Conservation (phyloP, 176 grass and related monocot species). For the Hyparrhenia diplandra region DNA sequence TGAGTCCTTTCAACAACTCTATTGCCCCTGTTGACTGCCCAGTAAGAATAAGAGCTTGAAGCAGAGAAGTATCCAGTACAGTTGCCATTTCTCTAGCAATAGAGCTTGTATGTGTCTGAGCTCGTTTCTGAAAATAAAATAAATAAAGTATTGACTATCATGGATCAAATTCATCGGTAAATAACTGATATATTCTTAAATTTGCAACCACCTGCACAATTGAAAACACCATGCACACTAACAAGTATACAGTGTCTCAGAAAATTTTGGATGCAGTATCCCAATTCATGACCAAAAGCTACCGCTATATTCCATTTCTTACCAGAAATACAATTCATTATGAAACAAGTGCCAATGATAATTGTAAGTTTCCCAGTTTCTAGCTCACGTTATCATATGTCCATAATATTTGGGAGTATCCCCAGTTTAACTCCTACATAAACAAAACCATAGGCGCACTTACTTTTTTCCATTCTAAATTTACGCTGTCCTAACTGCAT, state of each 20-base stretch:
- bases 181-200: constrained; percentile 10
- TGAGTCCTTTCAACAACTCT: constrained; percentile 73
- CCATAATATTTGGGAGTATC: neutral
- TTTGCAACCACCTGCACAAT: constrained; percentile 21
- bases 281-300: constrained; percentile 2
- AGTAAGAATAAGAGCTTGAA: constrained; percentile 92
- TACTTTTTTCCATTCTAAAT: neutral
- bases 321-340: constrained; percentile 13
- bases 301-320: neutral
- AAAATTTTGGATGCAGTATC: constrained; percentile 14
- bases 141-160: constrained; percentile 22
- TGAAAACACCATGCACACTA: neutral
- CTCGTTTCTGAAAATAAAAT: constrained; percentile 52
- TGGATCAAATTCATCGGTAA: constrained; percentile 6
- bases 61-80: constrained; percentile 88
- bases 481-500: neutral
- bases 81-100: constrained; percentile 92
- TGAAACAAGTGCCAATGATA: neutral
- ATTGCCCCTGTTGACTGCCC: constrained; percentile 55
- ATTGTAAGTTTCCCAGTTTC: neutral
- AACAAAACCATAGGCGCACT: neutral
- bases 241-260: neutral
- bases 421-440: neutral
- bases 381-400: neutral
- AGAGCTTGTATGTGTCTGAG: constrained; percentile 65